Evolutionary conservation across 164 flowering plant species (phyloP).

Genomic region (Piper longum): DNA sequence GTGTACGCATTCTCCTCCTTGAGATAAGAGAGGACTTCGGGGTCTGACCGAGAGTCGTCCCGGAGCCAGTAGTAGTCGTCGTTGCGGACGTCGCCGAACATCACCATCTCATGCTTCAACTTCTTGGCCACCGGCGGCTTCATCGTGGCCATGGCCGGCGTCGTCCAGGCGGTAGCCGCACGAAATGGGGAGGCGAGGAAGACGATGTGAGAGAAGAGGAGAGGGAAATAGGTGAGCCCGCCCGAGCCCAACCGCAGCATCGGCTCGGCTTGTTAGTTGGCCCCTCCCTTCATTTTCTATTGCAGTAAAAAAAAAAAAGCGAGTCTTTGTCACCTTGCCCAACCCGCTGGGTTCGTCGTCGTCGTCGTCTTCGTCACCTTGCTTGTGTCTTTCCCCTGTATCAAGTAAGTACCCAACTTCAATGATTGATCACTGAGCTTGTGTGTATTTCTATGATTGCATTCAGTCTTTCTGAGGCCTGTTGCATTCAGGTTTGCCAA

Average conservation of each 20-base stretch:
- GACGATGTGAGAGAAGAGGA: neutral
- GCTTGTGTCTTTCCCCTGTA: too few relatives aligned
- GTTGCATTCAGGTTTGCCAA: too few relatives aligned
- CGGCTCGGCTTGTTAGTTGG: neutral
- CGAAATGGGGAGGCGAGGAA: neutral
- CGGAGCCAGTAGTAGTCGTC: constrained; percentile 90
- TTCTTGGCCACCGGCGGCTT: constrained; percentile 3
- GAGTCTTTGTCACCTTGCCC: neutral
- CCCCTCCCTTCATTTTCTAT: neutral
- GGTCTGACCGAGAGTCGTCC: constrained; percentile 63
- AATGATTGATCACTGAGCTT: too few relatives aligned
- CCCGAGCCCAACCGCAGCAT: neutral
- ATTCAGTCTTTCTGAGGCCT: too few relatives aligned
- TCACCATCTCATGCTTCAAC: too few relatives aligned
- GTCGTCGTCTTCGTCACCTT: too few relatives aligned
- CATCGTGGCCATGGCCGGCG: constrained; percentile 2
- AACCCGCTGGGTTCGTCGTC: too few relatives aligned
- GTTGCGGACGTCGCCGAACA: too few relatives aligned
- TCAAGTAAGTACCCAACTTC: too few relatives aligned
- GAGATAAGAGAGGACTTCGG: constrained; percentile 45
- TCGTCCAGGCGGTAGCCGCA: neutral
- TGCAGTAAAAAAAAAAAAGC: too few relatives aligned
- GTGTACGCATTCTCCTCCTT: constrained; percentile 44
- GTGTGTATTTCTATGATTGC: too few relatives aligned
- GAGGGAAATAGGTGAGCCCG: constrained; percentile 1